Base-by-base conservation (phyloP, 345 rosid genomes). In the Abelmoschus esculentus region DNA sequence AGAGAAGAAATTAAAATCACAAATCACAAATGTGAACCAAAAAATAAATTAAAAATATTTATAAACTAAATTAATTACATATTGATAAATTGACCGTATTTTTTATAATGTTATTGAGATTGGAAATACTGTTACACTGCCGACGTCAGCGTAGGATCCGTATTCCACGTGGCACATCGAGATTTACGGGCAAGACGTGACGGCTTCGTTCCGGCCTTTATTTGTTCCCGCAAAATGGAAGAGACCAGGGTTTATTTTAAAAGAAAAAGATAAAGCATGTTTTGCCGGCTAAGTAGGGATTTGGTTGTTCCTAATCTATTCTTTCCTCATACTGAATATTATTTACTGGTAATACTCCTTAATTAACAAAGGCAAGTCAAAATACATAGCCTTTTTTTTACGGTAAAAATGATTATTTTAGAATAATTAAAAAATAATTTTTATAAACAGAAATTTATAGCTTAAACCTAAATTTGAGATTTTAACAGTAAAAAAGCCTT, bases 101-200 rank as follows among this genome's bases (percentile, higher is more conserved):
- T 61, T 32, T 11, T 12, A 57, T 57, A 9, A 26, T 26, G n/a
- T 28, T 57, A 11, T 62, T 18, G 9, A 19, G 50, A 38, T 63
- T 19, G 32, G 52, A 31, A 56, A 38, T 10, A 19, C 22, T 14
- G 53, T 32, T 53, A 7, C 61, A 14, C 10, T 5, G 6, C 38
- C 87, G 84, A 75, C 72, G 79, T 80, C 82, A 75, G 60, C 75
- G 59, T 62, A 46, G 76, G 84, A 77, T 81, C 84, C 80, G 31
- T 1, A 14, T 49, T 36, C 87, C 87, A 85, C 85, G 86, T 83
- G 86, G 85, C 78, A 18, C 47, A 6, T 78, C 79, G 59, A 71
- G 73, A 71, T 76, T 71, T 71, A 40, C 73, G 76, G 74, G 2
- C 54, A 7, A 59, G 67, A 76, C 85, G 83, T 74, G 84, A 56